These are phyloP conservation scores for Populus tremula DNA, from an alignment of 345 rosid genomes.

Conservation along the genomic window DNA sequence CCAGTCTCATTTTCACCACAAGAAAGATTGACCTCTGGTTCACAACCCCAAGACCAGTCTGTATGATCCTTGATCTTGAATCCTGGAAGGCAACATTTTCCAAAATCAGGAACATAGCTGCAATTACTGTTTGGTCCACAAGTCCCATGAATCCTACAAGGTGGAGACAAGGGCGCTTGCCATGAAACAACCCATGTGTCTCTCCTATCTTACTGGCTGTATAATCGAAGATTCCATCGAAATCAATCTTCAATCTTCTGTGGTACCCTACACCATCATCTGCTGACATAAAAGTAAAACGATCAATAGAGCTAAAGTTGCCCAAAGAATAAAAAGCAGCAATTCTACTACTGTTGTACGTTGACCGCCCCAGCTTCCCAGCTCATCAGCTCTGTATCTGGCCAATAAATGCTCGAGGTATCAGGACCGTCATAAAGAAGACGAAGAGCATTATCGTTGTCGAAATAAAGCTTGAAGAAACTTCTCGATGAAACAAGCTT, in stretches of 20 bases:
- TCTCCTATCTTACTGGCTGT: constrained; percentile 11
- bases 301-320: constrained; percentile 30
- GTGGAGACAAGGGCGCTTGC: constrained; percentile 16
- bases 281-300: constrained; percentile 1
- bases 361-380: constrained; percentile 23
- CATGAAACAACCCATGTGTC: constrained; percentile 28
- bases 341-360: constrained; percentile 20
- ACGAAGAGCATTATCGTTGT: constrained; percentile 34
- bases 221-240: constrained; percentile 33
- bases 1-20: constrained; percentile 5
- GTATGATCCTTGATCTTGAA: constrained; percentile 16
- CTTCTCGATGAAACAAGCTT: constrained; percentile 19
- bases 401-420: constrained; percentile 37
- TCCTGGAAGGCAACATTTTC: constrained; percentile 35
- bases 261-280: constrained; percentile 17
- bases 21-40: constrained; percentile 15
- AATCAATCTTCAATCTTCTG: constrained; percentile 33
- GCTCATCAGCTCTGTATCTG: constrained; percentile 8
- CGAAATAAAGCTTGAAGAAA: constrained; percentile 16
- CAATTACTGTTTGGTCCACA: constrained; percentile 38
- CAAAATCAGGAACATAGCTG: constrained; percentile 6
- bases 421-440: constrained; percentile 27
- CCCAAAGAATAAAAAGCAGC: constrained; percentile 25
- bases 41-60: constrained; percentile 34
- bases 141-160: constrained; percentile 30